Evolutionary conservation across 1,284 basidiomycete genomes (phyloP).

Genomic region (Fomitiporia mediterranea): DNA sequence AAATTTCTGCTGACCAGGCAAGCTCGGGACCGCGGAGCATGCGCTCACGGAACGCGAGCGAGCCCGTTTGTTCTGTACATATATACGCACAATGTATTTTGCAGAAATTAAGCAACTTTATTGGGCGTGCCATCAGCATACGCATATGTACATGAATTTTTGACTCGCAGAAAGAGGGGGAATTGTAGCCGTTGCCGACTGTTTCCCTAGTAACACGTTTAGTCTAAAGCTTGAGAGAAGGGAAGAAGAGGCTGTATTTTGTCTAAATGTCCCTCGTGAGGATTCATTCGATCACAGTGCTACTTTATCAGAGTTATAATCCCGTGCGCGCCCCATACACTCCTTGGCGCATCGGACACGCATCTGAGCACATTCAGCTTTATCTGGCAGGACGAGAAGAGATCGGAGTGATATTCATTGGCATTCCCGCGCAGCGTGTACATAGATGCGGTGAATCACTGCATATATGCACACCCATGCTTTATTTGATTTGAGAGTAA

Average conservation of each 20-base stretch:
- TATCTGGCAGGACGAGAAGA: not conserved
- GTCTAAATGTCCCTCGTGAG: too few relatives aligned
- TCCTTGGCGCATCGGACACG: not conserved
- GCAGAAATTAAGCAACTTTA: not conserved
- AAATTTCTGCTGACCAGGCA: not conserved
- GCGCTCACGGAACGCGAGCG: not conserved
- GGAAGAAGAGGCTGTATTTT: not conserved
- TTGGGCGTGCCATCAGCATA: not conserved
- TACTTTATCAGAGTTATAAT: not conserved
- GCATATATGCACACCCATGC: not conserved
- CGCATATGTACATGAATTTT: too few relatives aligned
- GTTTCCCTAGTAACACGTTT: not conserved
- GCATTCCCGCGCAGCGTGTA: not conserved
- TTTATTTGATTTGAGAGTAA: not conserved
- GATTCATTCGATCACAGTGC: not conserved
- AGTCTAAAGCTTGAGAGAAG: not conserved
- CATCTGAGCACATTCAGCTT: not conserved
- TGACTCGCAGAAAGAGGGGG: not conserved
- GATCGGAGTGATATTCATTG: not conserved
- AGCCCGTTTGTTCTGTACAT: not conserved
- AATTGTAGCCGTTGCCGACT: not conserved
- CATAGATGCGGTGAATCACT: conserved; percentile 2
- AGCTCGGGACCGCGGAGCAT: not conserved
- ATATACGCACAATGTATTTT: not conserved
- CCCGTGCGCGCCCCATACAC: not conserved